Base-by-base conservation (phyloP, 164 flowering plant genomes). In the Liriodendron chinense region DNA sequence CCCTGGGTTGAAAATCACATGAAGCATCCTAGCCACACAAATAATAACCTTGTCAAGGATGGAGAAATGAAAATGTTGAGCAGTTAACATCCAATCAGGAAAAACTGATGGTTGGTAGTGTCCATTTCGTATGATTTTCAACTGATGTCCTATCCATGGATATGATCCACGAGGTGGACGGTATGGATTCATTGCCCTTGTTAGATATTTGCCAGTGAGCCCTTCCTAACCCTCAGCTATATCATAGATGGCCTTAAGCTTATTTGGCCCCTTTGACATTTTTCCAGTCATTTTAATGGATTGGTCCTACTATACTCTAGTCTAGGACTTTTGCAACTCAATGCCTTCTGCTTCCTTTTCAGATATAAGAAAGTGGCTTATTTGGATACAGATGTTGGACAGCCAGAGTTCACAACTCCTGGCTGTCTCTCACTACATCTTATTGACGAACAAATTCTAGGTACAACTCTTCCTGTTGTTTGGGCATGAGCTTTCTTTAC, bases 371-470 rank as follows among this genome's bases (percentile, higher is more conserved):
- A 73, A 76, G 99, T 96, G 1, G 97, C 87, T 76, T 96, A 91
- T 74, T 83, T 96, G 86, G 99, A 96, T 77, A 89, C 98, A 1
- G 99, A 96, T 82, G 95, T 92, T 75, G 99, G 99, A 72, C 99
- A 96, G 80, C 78, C 99, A 1, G 99, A 94, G 83, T 96, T 94
- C 76, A 92, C 97, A 49, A 83, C 98, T 63, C 97, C 99, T 34
- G 99, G 98, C 66, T 89, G 89, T 75, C 85, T 94, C 3, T 91
- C 99, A 13, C 89, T 96, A 28, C 87, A 85, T 71, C 75, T 90
- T 24, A 82, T 94, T 72, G 90, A 94, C 76, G 80, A 82, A 77
- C 71, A 74, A 68, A 89, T 87, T 72, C 87, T 92, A 76, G 97
- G 99, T 89, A 82, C 18, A 56, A 65, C 2, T 47, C 72, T 47